A percentile compares a stretch with the other conserved stretches of the same genome.
These are phyloP conservation scores for Acacia crassicarpa DNA, from an alignment of 306 rosid genomes.

Conservation along the genomic window DNA sequence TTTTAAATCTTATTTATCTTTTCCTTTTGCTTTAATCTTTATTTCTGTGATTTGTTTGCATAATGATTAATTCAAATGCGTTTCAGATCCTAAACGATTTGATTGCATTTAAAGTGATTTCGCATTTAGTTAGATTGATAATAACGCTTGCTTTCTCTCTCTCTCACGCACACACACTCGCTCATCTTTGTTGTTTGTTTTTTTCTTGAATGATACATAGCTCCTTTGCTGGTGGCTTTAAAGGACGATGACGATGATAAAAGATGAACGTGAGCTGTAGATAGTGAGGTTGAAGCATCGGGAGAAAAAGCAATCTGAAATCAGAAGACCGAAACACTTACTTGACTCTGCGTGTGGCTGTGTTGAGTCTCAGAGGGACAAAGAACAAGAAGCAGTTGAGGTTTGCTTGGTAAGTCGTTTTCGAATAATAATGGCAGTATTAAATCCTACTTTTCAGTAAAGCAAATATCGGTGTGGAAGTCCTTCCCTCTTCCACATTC, in stretches of 20 bases:
- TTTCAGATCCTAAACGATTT: constrained; percentile 25
- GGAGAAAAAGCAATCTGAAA: constrained; percentile 6
- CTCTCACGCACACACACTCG: background rate
- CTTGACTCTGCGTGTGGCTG: background rate
- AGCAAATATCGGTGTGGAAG: constrained; percentile 22
- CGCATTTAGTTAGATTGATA: constrained; percentile 2
- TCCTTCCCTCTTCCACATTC: constrained; percentile 23
- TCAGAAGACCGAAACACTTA: constrained; percentile 11
- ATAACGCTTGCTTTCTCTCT: background rate
- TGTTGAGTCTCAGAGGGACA: constrained; percentile 23
- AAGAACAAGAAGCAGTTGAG: constrained; percentile 34
- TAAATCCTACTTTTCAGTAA: constrained; percentile 35
- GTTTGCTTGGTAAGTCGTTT: constrained; percentile 72
- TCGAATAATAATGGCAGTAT: constrained; percentile 57
- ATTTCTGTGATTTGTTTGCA: background rate
- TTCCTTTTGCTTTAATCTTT: background rate
- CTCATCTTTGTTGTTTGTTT: background rate
- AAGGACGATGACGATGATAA: background rate
- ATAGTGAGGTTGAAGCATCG: constrained; percentile 9
- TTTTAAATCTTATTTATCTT: background rate
- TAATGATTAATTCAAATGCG: constrained; percentile 19
- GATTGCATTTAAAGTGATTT: background rate
- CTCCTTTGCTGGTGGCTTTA: background rate
- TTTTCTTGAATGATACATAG: background rate
- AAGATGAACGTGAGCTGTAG: constrained; percentile 4